A percentile compares a stretch with the other conserved stretches of the same genome.
Evolutionary conservation across 352 stramenopile genomes (phyloP).

Genomic region (Phytophthora hybrid): DNA sequence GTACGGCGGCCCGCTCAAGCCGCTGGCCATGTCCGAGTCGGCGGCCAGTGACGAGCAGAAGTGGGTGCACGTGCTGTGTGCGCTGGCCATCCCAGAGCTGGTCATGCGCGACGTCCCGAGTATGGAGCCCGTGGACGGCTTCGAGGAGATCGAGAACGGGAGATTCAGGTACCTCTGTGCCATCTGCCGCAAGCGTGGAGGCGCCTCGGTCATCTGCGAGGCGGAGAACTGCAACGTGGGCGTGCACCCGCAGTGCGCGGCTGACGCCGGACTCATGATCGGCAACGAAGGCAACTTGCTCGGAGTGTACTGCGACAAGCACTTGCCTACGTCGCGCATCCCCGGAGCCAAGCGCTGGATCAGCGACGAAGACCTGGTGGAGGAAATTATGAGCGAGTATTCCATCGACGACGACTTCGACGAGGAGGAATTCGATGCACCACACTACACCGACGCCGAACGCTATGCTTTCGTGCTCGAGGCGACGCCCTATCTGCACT

Average conservation of each 20-base stretch:
- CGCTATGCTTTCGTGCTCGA: constrained; percentile 81
- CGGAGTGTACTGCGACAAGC: constrained; percentile 86
- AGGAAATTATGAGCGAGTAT: constrained; percentile 87
- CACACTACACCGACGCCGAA: constrained; percentile 49
- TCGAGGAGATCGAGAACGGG: constrained; percentile 87
- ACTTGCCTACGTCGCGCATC: constrained; percentile 73
- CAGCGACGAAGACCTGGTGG: constrained; percentile 83
- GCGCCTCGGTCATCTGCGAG: constrained; percentile 84
- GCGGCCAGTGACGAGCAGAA: constrained; percentile 60
- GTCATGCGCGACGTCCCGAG: constrained; percentile 83
- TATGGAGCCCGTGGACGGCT: constrained; percentile 84
- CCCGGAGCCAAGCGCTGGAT: constrained; percentile 84
- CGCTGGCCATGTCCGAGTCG: constrained; percentile 43
- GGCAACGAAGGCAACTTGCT: constrained; percentile 74
- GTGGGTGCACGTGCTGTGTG: constrained; percentile 89
- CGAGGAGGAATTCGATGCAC: constrained; percentile 34
- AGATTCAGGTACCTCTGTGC: constrained; percentile 84
- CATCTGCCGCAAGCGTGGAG: constrained; percentile 82
- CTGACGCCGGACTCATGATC: constrained; percentile 83
- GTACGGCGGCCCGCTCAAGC: constrained; percentile 81
- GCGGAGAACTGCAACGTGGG: constrained; percentile 82
- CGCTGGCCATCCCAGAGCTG: constrained; percentile 87
- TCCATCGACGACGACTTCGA: constrained; percentile 58
- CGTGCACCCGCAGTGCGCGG: constrained; percentile 81
- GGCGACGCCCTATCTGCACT: constrained; percentile 70